A percentile compares a stretch with the other conserved stretches of the same genome.
phyloP scores from a whole-genome alignment of 2,329 filamentous ascomycete genomes.

The Pseudogymnoascus pannorum region DNA sequence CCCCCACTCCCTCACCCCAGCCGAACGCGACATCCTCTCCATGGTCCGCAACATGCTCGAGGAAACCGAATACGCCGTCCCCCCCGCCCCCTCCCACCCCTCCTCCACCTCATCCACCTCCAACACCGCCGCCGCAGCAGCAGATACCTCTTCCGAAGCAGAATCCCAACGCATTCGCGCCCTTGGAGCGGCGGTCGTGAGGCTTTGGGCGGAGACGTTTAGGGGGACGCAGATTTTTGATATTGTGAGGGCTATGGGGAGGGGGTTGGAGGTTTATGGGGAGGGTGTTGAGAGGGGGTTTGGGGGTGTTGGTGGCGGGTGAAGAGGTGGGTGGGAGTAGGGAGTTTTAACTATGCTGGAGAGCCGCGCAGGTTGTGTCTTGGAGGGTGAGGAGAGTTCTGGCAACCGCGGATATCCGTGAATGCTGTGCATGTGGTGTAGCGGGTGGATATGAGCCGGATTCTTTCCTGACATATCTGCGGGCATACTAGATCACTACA shows the following conservation, averaged over 20 bases:
- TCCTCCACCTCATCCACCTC: background rate
- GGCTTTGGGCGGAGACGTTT: conserved; percentile 55
- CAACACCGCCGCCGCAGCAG: too few species aligned
- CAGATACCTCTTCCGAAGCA: background rate
- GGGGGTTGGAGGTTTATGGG: conserved; percentile 49
- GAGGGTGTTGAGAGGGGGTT: conserved; percentile 40
- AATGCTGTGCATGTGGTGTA: too few species aligned
- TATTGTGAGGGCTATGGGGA: conserved; percentile 50
- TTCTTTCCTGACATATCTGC: too few species aligned
- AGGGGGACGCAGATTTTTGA: conserved; percentile 56
- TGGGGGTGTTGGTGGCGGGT: background rate
- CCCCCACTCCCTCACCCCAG: conserved; percentile 41
- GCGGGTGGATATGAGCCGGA: too few species aligned
- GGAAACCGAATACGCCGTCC: conserved; percentile 55
- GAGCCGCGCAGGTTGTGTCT: too few species aligned
- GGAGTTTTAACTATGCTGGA: too few species aligned
- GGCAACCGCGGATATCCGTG: too few species aligned
- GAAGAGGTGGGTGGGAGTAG: background rate
- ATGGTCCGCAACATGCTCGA: conserved; percentile 52
- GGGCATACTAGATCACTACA: too few species aligned
- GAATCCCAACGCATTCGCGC: conserved; percentile 35
- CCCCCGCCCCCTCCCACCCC: conserved; percentile 34
- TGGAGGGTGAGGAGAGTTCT: too few species aligned
- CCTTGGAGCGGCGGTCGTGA: conserved; percentile 49
- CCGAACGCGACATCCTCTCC: conserved; percentile 48